Evolutionary conservation across 2,329 filamentous ascomycete genomes (phyloP).

Genomic region (Calonectria fujianensis): DNA sequence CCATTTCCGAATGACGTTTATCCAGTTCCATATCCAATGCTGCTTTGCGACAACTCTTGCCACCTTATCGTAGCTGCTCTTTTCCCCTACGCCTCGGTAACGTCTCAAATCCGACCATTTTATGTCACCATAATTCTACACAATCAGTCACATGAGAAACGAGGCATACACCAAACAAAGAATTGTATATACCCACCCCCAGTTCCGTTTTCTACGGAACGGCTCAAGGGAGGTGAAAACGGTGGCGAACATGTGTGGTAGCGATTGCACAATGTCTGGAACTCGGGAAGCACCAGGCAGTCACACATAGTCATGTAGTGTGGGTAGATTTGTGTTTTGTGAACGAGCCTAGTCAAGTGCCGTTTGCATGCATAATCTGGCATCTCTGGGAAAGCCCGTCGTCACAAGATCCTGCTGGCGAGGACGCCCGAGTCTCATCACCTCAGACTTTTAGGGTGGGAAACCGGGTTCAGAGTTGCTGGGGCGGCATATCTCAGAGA

Average conservation of each 20-base stretch:
- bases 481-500: neutral
- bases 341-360: neutral
- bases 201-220: neutral
- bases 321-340: neutral
- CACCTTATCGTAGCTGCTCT: neutral
- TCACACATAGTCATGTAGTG: neutral
- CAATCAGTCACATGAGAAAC: neutral
- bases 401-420: neutral
- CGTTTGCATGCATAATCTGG: neutral
- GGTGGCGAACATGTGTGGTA: neutral
- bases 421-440: neutral
- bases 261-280: neutral
- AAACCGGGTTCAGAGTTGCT: no score
- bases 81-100: neutral
- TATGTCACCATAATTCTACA: neutral
- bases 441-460: no score
- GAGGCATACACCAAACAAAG: neutral
- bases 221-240: neutral
- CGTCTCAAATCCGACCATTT: neutral
- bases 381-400: neutral
- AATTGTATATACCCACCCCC: neutral
- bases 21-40: neutral
- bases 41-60: neutral
- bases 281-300: neutral
- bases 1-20: neutral